These are phyloP conservation scores for Hypoxylon sp. DNA, from an alignment of 2,329 filamentous ascomycete species.

Conservation along the genomic window DNA sequence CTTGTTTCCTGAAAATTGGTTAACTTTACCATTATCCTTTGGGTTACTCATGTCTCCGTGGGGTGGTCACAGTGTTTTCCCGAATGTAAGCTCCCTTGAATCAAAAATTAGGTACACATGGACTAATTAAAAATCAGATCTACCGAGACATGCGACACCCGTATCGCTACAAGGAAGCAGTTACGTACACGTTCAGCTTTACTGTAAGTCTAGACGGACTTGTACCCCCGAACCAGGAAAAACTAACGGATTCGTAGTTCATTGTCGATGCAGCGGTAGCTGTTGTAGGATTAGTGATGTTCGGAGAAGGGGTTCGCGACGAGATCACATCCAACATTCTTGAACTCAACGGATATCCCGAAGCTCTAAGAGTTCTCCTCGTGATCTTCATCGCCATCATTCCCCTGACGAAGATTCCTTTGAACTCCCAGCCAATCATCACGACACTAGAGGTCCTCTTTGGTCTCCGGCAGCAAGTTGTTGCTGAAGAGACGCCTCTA, in stretches of 20 bases:
- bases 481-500: slow-evolving; percentile 57
- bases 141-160: slow-evolving; percentile 76
- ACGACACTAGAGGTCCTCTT: slow-evolving; percentile 83
- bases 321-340: slow-evolving; percentile 94
- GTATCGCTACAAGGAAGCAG: slow-evolving; percentile 73
- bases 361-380: slow-evolving; percentile 77
- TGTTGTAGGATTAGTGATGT: slow-evolving; percentile 89
- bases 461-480: slow-evolving; percentile 65
- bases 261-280: slow-evolving; percentile 83
- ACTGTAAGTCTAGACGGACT: slow-evolving; percentile 64
- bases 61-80: slow-evolving; percentile 76
- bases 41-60: slow-evolving; percentile 85
- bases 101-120: background rate
- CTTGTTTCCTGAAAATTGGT: slow-evolving; percentile 86
- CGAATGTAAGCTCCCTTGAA: slow-evolving; percentile 65
- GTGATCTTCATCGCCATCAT: slow-evolving; percentile 91
- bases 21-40: slow-evolving; percentile 85
- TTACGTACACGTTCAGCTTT: slow-evolving; percentile 84
- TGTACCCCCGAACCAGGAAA: background rate
- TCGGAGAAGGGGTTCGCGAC: slow-evolving; percentile 85
- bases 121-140: slow-evolving; percentile 52
- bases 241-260: slow-evolving; percentile 61
- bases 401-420: slow-evolving; percentile 91
- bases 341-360: slow-evolving; percentile 75
- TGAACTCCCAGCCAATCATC: slow-evolving; percentile 88